Percentiles rank a stretch among this genome's conserved stretches.
These are phyloP conservation scores for Leucosporidium yakuticum DNA, from an alignment of 768 basidiomycete genomes.

Conservation along the genomic window DNA sequence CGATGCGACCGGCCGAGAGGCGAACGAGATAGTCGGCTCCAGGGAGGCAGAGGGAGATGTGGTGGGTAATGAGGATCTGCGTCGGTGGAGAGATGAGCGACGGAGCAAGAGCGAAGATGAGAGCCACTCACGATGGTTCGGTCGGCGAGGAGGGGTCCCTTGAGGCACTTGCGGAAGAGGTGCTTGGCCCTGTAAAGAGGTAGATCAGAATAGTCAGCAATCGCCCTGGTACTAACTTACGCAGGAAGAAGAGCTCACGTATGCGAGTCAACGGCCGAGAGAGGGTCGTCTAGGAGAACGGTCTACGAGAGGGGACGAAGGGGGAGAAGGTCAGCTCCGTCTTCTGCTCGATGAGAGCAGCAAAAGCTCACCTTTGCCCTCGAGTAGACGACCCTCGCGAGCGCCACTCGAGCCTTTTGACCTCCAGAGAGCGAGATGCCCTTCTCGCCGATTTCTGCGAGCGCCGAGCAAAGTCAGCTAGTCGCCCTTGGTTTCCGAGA, in stretches of 20 bases:
- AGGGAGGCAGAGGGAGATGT: conserved; percentile 32
- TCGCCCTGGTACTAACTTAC: no score
- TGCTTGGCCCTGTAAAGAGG: conserved; percentile 59
- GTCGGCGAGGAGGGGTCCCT: conserved; percentile 67
- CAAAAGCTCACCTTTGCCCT: conserved; percentile 54
- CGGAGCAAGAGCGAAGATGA: no score
- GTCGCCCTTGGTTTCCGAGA: background rate
- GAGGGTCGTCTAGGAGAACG: conserved; percentile 37
- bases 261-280: conserved; percentile 51
- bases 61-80: conserved; percentile 37
- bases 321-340: background rate
- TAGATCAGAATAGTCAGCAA: no score
- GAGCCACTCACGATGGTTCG: conserved; percentile 54
- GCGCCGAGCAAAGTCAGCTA: no score
- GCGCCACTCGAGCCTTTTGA: conserved; percentile 48
- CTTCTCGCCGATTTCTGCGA: conserved; percentile 35
- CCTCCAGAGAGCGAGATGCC: conserved; percentile 36
- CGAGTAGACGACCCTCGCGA: conserved; percentile 90
- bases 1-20: conserved; percentile 27
- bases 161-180: conserved; percentile 50
- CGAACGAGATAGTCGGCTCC: conserved; percentile 34
- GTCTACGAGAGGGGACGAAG: conserved; percentile 58
- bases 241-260: conserved; percentile 44
- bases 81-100: background rate
- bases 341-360: background rate